Evolutionary conservation across 169 alveolate species (phyloP), one percentile per base, ranked within the genome.

Genomic region (Plasmodium gaboni): DNA sequence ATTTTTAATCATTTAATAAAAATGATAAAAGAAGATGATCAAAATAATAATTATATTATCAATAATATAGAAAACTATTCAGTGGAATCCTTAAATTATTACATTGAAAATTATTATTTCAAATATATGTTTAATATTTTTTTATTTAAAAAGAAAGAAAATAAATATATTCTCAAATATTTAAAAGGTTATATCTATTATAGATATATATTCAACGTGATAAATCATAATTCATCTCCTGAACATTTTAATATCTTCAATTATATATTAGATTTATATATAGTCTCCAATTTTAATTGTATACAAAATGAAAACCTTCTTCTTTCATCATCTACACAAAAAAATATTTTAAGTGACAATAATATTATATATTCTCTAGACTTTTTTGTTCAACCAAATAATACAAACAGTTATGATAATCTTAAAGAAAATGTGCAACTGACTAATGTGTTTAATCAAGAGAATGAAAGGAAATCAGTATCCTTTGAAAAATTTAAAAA

Each of bases 61-160:
- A 44, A 48, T 12, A 55, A 38, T 2, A 42, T 64, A 13, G 50
- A n/a, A 1, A 65, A 65, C 50, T 76, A 22, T 44, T 26, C 76
- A 17, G 24, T 76, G 26, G 89, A 76, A 50, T 28, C 8, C n/a
- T 63, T 76, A 76, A 76, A 76, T 65, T 4, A 76, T 26, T 64
- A 65, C 38, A 65, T 76, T 3, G 89, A 55, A 19, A 17, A 65
- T 13, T 51, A 76, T 44, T 64, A 64, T 55, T 76, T 76, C 38
- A 76, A 42, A 44, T 59, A 76, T 57, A 19, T 76, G 70, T 76
- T 48, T 57, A 76, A 76, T 59, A 42, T 76, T 5, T 76, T 76
- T 65, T 50, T 51, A 59, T 76, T 64, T 5, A 63, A 68, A 76
- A 76, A 68, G n/a, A 60, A 76, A 61, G 19, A 65, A 10, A 26